These are phyloP conservation scores for Cutaneotrichosporon daszewskae DNA, from an alignment of 1,284 basidiomycete species.

Conservation along the genomic window DNA sequence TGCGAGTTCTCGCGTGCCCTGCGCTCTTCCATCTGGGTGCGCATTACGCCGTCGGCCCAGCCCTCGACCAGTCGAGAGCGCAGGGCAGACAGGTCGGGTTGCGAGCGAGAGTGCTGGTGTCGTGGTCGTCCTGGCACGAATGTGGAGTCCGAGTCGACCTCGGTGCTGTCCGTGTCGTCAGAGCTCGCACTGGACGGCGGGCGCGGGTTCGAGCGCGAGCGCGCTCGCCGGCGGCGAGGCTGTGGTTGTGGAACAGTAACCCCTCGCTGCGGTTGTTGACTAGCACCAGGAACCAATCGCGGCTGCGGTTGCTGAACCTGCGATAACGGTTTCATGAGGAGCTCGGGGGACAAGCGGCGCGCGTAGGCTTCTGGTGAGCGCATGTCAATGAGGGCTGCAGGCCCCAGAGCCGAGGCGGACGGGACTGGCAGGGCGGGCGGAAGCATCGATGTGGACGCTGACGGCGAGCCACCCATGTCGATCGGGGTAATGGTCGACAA, in stretches of 20 bases:
- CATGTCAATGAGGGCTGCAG: constrained; percentile 1
- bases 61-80: constrained; percentile 29
- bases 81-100: constrained; percentile 37
- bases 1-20: constrained; percentile 2
- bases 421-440: not conserved
- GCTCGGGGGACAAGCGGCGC: constrained; percentile 9
- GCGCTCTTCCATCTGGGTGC: constrained; percentile 14
- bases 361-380: not conserved
- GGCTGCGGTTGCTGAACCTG: not conserved
- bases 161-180: constrained; percentile 30
- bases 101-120: constrained; percentile 31
- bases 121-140: constrained; percentile 24
- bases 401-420: not conserved
- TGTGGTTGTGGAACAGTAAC: constrained; percentile 4
- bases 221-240: not conserved
- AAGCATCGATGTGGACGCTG: not conserved
- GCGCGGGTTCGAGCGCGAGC: constrained; percentile 7
- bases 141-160: constrained; percentile 34
- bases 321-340: constrained; percentile 7
- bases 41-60: constrained; percentile 27
- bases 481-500: constrained; percentile 12
- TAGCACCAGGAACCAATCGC: not conserved
- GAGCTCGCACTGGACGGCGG: constrained; percentile 10
- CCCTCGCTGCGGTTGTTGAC: constrained; percentile 5
- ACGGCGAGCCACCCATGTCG: constrained; percentile 3